Evolutionary conservation across 2,329 filamentous ascomycete species (phyloP), one percentile per base, ranked within the genome.

Genomic region (Lecanicillium sp.): DNA sequence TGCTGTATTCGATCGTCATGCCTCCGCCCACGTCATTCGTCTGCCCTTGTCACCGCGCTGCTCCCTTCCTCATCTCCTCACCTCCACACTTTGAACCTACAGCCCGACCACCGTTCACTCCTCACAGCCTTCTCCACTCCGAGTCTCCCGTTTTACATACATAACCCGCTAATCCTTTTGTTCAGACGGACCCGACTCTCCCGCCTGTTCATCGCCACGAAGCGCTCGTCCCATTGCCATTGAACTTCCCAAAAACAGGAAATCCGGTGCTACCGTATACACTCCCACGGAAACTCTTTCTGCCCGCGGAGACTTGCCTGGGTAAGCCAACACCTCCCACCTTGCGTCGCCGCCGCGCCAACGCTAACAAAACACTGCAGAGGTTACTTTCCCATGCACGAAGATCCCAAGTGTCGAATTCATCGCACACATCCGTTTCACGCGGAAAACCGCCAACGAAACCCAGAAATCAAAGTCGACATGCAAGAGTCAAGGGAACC

Each of bases 361-460:
- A 55, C 35, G 30, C 19, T 39, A 21, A 29, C 2, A 6, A 7
- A 3, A 10, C 15, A 15, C 26, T 10, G 29, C 54, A 82, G 79
- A 60, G 78, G 74, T 23, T 83, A 82, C 56, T 83, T 83, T 55
- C 78, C 78, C 15, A 62, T 75, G 26, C 78, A 81, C 62, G 78
- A 81, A 60, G 75, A 81, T 44, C 71, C 74, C 35, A 64, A 60
- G 43, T 58, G 61, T 48, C 67, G 71, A 45, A 59, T 77, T 15
- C 70, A 72, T 51, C 70, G 68, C 38, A 67, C 74, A 48, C 76
- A 80, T 53, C 75, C 75, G 2, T 79, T 79, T 55, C 66, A 72
- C 46, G 64, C 64, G 4, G 66, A 69, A 55, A 62, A 67, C 35
- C 66, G 65, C 24, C 58, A 65, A 37, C 59, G 35, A 4, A 40